phyloP scores from a whole-genome alignment of 2,329 filamentous ascomycete species.

The Ramularia endophylla region DNA sequence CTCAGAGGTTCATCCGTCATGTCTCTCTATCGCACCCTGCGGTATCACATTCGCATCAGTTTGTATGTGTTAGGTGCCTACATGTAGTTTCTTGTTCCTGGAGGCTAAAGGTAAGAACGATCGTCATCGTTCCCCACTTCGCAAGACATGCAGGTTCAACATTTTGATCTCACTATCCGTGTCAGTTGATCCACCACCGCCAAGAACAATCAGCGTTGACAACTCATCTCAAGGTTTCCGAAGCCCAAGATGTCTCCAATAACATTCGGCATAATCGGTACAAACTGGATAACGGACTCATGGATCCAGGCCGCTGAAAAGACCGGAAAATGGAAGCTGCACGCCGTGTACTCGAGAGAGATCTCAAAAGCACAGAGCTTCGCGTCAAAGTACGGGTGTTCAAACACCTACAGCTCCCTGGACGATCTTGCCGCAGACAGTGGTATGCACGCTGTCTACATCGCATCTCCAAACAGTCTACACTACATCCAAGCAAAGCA shows the following conservation, averaged over 20 bases:
- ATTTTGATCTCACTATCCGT: too few relatives aligned
- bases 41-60: too few relatives aligned
- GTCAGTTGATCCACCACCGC: too few relatives aligned
- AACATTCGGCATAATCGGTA: constrained; percentile 43
- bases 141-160: too few relatives aligned
- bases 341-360: constrained; percentile 42
- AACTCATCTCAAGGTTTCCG: too few relatives aligned
- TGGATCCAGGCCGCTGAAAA: constrained; percentile 41
- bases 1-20: too few relatives aligned
- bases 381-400: constrained; percentile 35
- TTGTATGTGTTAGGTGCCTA: too few relatives aligned
- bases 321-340: constrained; percentile 39
- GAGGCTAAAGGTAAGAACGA: too few relatives aligned
- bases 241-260: constrained; percentile 23
- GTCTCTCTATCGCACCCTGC: too few relatives aligned
- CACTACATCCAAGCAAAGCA: constrained; percentile 42
- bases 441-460: constrained; percentile 41
- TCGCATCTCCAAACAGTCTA: constrained; percentile 45
- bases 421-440: constrained; percentile 34
- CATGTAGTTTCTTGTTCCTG: too few relatives aligned
- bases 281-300: constrained; percentile 46
- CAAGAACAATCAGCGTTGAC: too few relatives aligned
- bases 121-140: too few relatives aligned
- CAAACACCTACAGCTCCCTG: constrained; percentile 36
- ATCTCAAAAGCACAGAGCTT: constrained; percentile 40